Percentiles rank a stretch among this genome's conserved stretches.
Conservation (phyloP, 75 land plant genomes). For the Selaginella tamariscina region DNA sequence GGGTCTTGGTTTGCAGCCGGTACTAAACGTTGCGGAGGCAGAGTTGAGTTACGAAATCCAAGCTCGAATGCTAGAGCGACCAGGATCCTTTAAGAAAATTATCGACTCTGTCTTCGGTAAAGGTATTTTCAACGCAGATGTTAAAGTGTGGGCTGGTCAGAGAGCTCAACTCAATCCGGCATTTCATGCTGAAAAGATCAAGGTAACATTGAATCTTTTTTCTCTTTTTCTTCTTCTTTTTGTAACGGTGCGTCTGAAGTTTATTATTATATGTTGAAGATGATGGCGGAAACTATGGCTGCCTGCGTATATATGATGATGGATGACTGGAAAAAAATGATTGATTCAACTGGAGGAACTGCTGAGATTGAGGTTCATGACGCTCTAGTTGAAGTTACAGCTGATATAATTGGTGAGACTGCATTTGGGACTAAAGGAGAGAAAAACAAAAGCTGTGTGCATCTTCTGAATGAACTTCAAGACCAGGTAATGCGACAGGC, state of each 20-base stretch:
- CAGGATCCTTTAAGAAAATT: not conserved
- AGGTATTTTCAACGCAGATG: not conserved
- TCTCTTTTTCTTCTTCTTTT: too few species aligned
- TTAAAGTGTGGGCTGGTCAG: not conserved
- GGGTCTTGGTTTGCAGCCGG: not conserved
- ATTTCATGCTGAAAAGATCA: constrained; percentile 1
- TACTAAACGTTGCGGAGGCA: not conserved
- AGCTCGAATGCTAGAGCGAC: not conserved
- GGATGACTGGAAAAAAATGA: not conserved
- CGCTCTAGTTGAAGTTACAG: not conserved
- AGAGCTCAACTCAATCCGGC: not conserved
- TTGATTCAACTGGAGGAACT: not conserved
- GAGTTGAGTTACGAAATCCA: not conserved
- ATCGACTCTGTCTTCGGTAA: not conserved
- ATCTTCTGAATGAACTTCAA: not conserved
- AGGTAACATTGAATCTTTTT: not conserved
- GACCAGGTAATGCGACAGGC: not conserved
- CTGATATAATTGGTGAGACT: not conserved
- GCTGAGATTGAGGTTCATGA: constrained; percentile 2
- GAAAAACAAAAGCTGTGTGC: not conserved
- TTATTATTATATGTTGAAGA: not conserved
- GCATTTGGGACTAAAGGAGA: not conserved
- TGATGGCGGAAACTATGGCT: not conserved
- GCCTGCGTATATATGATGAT: not conserved
- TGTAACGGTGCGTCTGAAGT: too few species aligned